Percentiles rank a stretch among this genome's conserved stretches.
These are phyloP conservation scores for Fusarium robinianum DNA, from an alignment of 2,329 filamentous ascomycete species.

Conservation along the genomic window DNA sequence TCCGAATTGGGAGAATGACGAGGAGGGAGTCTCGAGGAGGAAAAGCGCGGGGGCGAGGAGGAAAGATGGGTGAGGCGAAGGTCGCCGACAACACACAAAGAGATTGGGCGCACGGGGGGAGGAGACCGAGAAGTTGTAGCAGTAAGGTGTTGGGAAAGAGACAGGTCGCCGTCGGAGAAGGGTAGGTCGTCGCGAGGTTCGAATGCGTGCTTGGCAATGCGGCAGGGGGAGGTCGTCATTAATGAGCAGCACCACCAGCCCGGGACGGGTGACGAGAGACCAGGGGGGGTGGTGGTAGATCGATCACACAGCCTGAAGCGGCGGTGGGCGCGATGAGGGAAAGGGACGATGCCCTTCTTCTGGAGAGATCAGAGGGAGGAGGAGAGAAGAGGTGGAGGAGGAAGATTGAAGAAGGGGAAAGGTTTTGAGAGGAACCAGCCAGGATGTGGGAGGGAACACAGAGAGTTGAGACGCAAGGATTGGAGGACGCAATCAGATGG, in stretches of 20 bases:
- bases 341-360: constrained; percentile 24
- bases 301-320: constrained; percentile 16
- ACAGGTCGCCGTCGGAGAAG: constrained; percentile 21
- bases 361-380: constrained; percentile 14
- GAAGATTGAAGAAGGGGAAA: too few relatives aligned
- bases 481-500: too few relatives aligned
- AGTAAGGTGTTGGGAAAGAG: constrained; percentile 23
- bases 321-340: constrained; percentile 26
- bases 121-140: constrained; percentile 9
- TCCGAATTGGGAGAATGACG: background rate
- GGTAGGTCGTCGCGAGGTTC: constrained; percentile 16
- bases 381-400: constrained; percentile 5
- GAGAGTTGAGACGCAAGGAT: too few relatives aligned
- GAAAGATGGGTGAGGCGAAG: constrained; percentile 15
- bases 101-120: constrained; percentile 20
- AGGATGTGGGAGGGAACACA: too few relatives aligned
- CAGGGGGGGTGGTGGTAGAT: constrained; percentile 24
- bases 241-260: constrained; percentile 29
- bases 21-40: constrained; percentile 6
- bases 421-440: too few relatives aligned
- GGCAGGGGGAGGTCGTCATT: constrained; percentile 20
- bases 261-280: constrained; percentile 23
- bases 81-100: constrained; percentile 20
- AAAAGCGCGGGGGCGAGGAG: constrained; percentile 6
- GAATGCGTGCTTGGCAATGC: constrained; percentile 25